Conservation (phyloP, 495 filamentous ascomycete species). For the Hyaloscypha variabilis region DNA sequence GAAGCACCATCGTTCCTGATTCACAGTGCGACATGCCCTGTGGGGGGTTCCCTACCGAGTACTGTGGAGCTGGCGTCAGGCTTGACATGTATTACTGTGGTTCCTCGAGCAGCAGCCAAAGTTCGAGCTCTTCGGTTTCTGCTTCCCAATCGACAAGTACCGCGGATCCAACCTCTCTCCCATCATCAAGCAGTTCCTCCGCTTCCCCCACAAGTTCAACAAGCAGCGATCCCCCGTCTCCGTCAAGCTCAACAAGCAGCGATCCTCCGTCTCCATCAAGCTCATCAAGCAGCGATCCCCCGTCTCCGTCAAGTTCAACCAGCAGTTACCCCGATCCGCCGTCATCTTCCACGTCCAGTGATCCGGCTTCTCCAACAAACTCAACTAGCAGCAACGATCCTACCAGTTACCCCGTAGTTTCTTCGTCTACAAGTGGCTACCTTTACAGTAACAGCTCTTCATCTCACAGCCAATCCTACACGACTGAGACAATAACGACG, state of each 20-base stretch:
- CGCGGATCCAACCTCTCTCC: no score
- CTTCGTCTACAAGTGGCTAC: background rate
- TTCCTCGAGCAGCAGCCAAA: no score
- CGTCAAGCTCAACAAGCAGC: slow-evolving; percentile 1
- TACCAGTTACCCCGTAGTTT: no score
- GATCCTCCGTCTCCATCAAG: background rate
- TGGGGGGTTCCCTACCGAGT: no score
- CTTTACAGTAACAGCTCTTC: background rate
- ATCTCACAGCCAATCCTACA: slow-evolving; percentile 5
- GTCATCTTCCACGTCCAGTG: background rate
- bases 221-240: background rate
- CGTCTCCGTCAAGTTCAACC: background rate
- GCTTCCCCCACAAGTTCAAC: background rate
- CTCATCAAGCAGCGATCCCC: slow-evolving; percentile 1
- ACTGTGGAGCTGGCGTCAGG: no score
- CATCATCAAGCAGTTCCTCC: slow-evolving; percentile 3
- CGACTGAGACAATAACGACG: slow-evolving; percentile 6
- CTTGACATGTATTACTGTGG: background rate
- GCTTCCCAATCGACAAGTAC: no score
- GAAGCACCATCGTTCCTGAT: no score
- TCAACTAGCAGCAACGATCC: background rate
- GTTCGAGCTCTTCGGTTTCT: no score
- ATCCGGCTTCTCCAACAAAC: background rate
- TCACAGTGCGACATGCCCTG: no score
- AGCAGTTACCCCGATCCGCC: background rate